Percentiles rank a stretch among this genome's conserved stretches.
These are phyloP conservation scores for Exsudoporus floridanus DNA, from an alignment of 1,284 basidiomycete species.

Conservation along the genomic window DNA sequence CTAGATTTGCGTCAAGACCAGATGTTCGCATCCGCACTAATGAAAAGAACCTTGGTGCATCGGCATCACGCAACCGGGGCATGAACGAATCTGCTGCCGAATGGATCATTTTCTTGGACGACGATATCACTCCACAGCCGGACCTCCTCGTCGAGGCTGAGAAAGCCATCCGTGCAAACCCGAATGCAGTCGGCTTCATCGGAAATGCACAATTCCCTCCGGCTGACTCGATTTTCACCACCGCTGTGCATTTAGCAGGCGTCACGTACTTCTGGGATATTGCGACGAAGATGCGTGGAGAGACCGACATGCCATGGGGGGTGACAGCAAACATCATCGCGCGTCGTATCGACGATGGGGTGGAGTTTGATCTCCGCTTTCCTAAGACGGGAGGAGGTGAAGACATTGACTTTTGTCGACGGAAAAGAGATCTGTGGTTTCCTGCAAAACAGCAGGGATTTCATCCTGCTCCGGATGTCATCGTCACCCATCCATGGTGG, in stretches of 20 bases:
- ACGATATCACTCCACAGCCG: slow-evolving; percentile 49
- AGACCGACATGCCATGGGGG: slow-evolving; percentile 56
- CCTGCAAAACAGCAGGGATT: slow-evolving; percentile 43
- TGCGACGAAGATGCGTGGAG: slow-evolving; percentile 45
- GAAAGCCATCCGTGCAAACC: slow-evolving; percentile 45
- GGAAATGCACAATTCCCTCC: slow-evolving; percentile 50
- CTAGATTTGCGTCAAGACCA: slow-evolving; percentile 19
- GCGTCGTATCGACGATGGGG: slow-evolving; percentile 45
- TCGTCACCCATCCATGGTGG: slow-evolving; percentile 61
- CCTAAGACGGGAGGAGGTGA: slow-evolving; percentile 67
- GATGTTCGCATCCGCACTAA: slow-evolving; percentile 32
- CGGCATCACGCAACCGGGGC: slow-evolving; percentile 34
- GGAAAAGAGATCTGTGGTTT: slow-evolving; percentile 45
- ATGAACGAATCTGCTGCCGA: slow-evolving; percentile 32
- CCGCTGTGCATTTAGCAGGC: slow-evolving; percentile 54
- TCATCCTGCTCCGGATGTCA: slow-evolving; percentile 46
- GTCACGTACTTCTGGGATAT: slow-evolving; percentile 66
- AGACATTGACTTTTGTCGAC: slow-evolving; percentile 59
- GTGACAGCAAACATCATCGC: slow-evolving; percentile 59
- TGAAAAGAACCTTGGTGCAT: slow-evolving; percentile 36
- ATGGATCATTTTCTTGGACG: slow-evolving; percentile 51
- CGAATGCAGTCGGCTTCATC: slow-evolving; percentile 53
- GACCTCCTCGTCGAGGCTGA: slow-evolving; percentile 50
- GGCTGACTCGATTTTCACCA: slow-evolving; percentile 49
- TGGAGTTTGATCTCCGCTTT: slow-evolving; percentile 47